These are phyloP conservation scores for Candolleomyces aberdarensis DNA, from an alignment of 768 basidiomycete species.

Conservation along the genomic window DNA sequence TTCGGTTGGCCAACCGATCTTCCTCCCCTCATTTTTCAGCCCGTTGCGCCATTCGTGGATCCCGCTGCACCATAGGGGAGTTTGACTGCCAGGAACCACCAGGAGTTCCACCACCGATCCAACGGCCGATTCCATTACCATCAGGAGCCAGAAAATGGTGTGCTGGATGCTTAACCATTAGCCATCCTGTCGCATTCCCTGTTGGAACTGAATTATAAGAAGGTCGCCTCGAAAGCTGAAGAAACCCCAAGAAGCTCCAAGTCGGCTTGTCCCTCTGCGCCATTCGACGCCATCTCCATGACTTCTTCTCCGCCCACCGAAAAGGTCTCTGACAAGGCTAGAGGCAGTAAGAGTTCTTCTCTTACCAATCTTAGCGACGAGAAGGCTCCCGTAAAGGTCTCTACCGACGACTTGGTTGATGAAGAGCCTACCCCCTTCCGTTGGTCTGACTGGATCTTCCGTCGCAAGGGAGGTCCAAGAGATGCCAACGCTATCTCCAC, in stretches of 20 bases:
- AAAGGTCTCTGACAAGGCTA: not conserved
- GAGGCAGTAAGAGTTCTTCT: conserved; percentile 2
- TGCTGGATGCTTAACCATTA: too few relatives aligned
- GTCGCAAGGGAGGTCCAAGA: conserved; percentile 16
- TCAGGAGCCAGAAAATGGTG: too few relatives aligned
- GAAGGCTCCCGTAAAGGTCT: not conserved
- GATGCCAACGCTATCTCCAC: conserved; percentile 43
- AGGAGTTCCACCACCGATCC: too few relatives aligned
- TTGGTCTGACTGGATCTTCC: conserved; percentile 32
- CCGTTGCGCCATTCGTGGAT: conserved; percentile 4
- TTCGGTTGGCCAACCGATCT: not conserved
- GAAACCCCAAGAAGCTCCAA: not conserved
- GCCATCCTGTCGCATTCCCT: not conserved
- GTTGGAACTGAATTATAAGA: not conserved
- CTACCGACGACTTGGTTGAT: conserved; percentile 30
- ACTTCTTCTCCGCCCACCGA: not conserved
- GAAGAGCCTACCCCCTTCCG: conserved; percentile 34
- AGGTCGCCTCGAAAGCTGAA: not conserved
- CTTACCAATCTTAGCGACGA: not conserved
- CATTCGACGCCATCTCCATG: not conserved
- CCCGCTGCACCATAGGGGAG: not conserved
- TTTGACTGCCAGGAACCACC: not conserved
- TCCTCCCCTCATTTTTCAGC: not conserved
- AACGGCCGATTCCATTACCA: too few relatives aligned
- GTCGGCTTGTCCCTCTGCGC: not conserved